Conservation (phyloP, 1,284 basidiomycete species). For the Pseudomicrostroma phylloplanum region DNA sequence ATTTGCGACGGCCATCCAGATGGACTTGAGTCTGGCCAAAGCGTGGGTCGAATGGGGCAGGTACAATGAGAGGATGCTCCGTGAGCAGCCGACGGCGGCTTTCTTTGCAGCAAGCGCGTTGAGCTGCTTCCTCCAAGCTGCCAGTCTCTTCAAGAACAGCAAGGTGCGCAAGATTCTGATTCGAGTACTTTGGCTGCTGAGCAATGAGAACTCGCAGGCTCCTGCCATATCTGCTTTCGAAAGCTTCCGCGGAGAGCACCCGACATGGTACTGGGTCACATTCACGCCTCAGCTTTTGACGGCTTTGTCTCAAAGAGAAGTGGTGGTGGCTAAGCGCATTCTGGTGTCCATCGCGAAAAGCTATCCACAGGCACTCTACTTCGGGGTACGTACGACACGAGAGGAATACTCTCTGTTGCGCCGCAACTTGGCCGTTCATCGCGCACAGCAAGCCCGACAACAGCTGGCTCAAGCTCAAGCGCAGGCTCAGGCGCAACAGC, state of each 20-base stretch:
- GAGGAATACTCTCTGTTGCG: conserved; percentile 63
- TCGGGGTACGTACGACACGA: conserved; percentile 81
- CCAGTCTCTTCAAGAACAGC: conserved; percentile 86
- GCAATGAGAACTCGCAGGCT: conserved; percentile 72
- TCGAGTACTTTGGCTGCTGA: conserved; percentile 92
- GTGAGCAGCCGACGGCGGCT: conserved; percentile 55
- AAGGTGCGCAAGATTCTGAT: conserved; percentile 88
- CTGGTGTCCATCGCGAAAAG: conserved; percentile 83
- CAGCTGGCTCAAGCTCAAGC: conserved; percentile 39
- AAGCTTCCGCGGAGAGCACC: conserved; percentile 89
- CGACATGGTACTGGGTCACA: conserved; percentile 99
- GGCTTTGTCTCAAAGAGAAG: conserved; percentile 83
- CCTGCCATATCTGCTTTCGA: conserved; percentile 87
- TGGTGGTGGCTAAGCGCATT: conserved; percentile 83
- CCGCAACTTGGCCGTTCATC: conserved; percentile 27
- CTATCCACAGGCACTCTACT: conserved; percentile 94
- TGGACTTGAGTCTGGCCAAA: conserved; percentile 90
- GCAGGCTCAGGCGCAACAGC: conserved; percentile 7
- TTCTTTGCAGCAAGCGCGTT: conserved; percentile 75
- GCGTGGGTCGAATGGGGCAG: conserved; percentile 99
- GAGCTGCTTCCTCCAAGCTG: conserved; percentile 95
- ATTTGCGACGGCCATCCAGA: conserved; percentile 69
- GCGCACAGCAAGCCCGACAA: conserved; percentile 53
- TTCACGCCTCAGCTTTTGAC: conserved; percentile 91
- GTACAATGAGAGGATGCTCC: conserved; percentile 86